Evolutionary conservation across 352 stramenopile species (phyloP).

Genomic region (Phytophthora hibernalis): DNA sequence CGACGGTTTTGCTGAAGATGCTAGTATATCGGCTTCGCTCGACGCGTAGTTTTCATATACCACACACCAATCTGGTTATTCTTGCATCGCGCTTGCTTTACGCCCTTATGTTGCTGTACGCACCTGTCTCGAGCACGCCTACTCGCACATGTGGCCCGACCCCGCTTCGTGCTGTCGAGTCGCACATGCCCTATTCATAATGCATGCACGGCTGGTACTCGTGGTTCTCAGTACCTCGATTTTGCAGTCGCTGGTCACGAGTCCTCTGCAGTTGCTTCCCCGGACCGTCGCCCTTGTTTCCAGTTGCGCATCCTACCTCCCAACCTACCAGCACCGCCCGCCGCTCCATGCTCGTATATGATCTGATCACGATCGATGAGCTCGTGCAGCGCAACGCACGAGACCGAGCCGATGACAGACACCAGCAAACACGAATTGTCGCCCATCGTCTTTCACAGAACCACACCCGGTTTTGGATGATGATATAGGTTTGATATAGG

Average conservation of each 20-base stretch:
- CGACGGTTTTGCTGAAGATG: background rate
- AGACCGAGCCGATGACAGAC: constrained; percentile 13
- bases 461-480: constrained; percentile 30
- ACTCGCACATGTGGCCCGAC: constrained; percentile 59
- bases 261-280: constrained; percentile 73
- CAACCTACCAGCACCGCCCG: constrained; percentile 10
- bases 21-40: background rate
- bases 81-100: background rate
- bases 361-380: constrained; percentile 49
- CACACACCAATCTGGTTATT: constrained; percentile 2
- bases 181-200: constrained; percentile 66
- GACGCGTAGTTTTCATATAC: constrained; percentile 18
- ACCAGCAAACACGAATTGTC: constrained; percentile 4
- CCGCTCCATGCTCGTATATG: constrained; percentile 1
- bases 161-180: constrained; percentile 52
- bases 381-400: constrained; percentile 31
- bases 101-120: constrained; percentile 1
- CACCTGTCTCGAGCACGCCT: constrained; percentile 54
- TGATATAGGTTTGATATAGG: constrained; percentile 51
- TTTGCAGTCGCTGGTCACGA: constrained; percentile 71
- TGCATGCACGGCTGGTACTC: constrained; percentile 83
- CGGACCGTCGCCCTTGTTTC: constrained; percentile 44
- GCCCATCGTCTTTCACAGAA: constrained; percentile 60
- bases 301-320: constrained; percentile 40
- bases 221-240: constrained; percentile 60